These are phyloP conservation scores for Botrytis fragariae DNA, from an alignment of 2,329 filamentous ascomycete genomes.

Conservation along the genomic window DNA sequence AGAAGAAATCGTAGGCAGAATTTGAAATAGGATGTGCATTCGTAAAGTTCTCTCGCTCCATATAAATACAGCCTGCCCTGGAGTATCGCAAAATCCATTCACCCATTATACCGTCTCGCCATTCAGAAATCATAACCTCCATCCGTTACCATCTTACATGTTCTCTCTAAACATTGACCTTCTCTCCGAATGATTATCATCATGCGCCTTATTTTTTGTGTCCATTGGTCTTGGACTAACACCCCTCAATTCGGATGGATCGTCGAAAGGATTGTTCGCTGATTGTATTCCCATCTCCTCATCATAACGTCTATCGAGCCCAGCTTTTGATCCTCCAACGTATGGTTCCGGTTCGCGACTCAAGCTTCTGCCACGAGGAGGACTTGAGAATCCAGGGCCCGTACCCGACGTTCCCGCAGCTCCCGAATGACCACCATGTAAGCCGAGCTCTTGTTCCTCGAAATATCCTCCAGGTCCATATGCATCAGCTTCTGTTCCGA, in stretches of 20 bases:
- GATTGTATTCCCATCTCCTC: slow-evolving; percentile 45
- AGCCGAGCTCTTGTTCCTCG: slow-evolving; percentile 72
- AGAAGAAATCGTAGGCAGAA: not conserved
- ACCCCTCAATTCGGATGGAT: slow-evolving; percentile 63
- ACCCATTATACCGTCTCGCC: not conserved
- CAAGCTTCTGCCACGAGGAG: slow-evolving; percentile 43
- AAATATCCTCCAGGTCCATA: slow-evolving; percentile 64
- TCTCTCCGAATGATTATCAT: slow-evolving; percentile 63
- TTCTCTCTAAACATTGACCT: slow-evolving; percentile 70
- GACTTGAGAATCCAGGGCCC: slow-evolving; percentile 43
- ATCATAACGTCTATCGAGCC: slow-evolving; percentile 46
- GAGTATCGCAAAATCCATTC: slow-evolving; percentile 1
- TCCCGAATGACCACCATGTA: slow-evolving; percentile 44
- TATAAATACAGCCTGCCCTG: not conserved
- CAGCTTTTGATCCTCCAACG: slow-evolving; percentile 41
- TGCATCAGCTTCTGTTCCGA: slow-evolving; percentile 68
- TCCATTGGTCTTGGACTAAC: slow-evolving; percentile 75
- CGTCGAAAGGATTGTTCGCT: slow-evolving; percentile 66
- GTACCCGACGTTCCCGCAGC: slow-evolving; percentile 49
- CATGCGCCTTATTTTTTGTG: slow-evolving; percentile 36
- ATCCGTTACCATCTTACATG: slow-evolving; percentile 46
- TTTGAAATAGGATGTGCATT: not conserved
- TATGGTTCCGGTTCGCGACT: slow-evolving; percentile 47
- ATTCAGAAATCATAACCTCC: not conserved
- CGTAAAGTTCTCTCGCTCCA: not conserved